A percentile compares a stretch with the other conserved stretches of the same genome.
phyloP scores from a whole-genome alignment of 73 alveolate genomes.

The Tetrahymena thermophila region DNA sequence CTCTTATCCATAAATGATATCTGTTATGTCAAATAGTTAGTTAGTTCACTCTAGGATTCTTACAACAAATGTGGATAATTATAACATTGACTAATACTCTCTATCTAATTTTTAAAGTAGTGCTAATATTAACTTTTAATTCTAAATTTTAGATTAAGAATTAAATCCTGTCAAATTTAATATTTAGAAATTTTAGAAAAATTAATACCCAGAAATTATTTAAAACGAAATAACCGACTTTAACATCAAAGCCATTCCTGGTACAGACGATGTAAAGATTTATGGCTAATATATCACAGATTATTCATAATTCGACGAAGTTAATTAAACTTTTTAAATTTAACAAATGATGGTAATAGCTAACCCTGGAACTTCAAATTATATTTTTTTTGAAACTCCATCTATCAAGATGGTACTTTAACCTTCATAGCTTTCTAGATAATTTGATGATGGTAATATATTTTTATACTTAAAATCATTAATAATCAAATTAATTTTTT shows the following conservation, averaged over 20 bases:
- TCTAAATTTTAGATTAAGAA: not conserved
- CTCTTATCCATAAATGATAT: not conserved
- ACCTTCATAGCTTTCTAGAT: not conserved
- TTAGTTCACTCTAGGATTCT: not conserved
- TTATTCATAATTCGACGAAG: not conserved
- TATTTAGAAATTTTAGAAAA: not conserved
- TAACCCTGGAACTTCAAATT: not conserved
- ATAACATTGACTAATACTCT: not conserved
- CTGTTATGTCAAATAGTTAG: not conserved
- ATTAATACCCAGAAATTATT: not conserved
- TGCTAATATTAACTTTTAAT: not conserved
- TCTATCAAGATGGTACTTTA: not conserved
- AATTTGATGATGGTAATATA: not conserved
- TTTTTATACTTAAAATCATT: not conserved
- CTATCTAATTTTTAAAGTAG: not conserved
- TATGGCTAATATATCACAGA: not conserved
- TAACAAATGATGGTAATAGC: not conserved
- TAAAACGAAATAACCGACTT: not conserved
- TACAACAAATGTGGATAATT: not conserved
- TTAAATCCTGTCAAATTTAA: not conserved
- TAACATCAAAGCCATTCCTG: not conserved
- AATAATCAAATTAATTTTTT: no score
- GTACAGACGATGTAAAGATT: not conserved
- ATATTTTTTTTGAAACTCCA: not conserved
- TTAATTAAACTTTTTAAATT: not conserved